Percentiles rank a stretch among this genome's conserved stretches.
phyloP scores from a whole-genome alignment of 257 asterid genomes.

The Handroanthus guayacan region DNA sequence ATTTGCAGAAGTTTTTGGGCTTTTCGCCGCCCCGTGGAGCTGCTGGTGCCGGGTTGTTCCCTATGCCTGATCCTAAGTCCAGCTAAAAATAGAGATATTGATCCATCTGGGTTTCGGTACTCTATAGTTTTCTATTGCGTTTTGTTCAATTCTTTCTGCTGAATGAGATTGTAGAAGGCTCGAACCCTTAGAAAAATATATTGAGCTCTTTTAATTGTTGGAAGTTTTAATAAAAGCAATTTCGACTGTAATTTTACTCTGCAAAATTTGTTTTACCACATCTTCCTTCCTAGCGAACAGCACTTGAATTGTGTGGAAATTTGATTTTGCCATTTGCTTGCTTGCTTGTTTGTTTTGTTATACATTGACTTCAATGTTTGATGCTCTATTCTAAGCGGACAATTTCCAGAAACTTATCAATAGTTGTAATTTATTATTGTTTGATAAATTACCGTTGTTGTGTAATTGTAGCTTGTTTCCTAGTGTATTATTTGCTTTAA shows the following conservation, averaged over 20 bases:
- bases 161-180: background rate
- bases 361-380: background rate
- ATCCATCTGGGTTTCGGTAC: conserved; percentile 26
- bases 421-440: background rate
- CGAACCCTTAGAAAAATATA: conserved; percentile 26
- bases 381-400: background rate
- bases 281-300: background rate
- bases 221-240: conserved; percentile 22
- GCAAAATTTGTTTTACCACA: background rate
- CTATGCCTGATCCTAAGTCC: conserved; percentile 85
- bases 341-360: background rate
- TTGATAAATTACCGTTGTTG: background rate
- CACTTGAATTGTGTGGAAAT: background rate
- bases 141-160: conserved; percentile 20
- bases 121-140: background rate
- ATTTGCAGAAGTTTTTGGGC: conserved; percentile 92
- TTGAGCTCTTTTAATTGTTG: conserved; percentile 17
- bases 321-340: background rate
- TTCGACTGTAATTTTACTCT: conserved; percentile 4
- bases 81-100: conserved; percentile 43
- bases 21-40: conserved; percentile 98
- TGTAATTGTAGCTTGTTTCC: conserved; percentile 16
- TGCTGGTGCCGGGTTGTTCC: conserved; percentile 87
- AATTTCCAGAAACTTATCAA: background rate
- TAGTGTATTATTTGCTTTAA: background rate